These are phyloP conservation scores for Arthrobotrys musiformis DNA, from an alignment of 2,329 filamentous ascomycete genomes.

Conservation along the genomic window DNA sequence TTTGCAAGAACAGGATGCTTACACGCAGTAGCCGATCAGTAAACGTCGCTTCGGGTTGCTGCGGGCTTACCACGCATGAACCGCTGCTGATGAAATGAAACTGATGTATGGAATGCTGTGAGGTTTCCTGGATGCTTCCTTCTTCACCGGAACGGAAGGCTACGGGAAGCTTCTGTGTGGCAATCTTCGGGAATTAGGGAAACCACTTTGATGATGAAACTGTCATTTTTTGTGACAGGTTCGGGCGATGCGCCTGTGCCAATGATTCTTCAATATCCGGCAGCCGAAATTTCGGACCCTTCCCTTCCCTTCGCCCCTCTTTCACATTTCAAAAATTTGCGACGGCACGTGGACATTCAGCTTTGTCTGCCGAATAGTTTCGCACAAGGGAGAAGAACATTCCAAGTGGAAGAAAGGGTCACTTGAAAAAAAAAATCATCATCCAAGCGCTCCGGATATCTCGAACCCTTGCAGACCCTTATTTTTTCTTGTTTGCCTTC, in stretches of 20 bases:
- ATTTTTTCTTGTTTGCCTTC: conserved; percentile 21
- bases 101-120: neutral
- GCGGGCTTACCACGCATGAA: conserved; percentile 43
- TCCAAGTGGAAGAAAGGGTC: conserved; percentile 30
- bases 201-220: neutral
- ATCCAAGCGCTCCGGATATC: conserved; percentile 19
- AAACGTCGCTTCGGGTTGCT: conserved; percentile 27
- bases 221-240: neutral
- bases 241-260: neutral
- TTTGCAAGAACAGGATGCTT: neutral
- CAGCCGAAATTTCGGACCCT: neutral
- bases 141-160: neutral
- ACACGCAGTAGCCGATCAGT: conserved; percentile 29
- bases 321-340: conserved; percentile 1
- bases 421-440: too few species aligned
- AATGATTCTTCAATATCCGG: neutral
- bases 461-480: conserved; percentile 8
- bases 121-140: neutral
- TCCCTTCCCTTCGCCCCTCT: neutral
- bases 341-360: conserved; percentile 28
- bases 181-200: neutral
- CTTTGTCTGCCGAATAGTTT: conserved; percentile 17
- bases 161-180: neutral
- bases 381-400: conserved; percentile 19
- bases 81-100: conserved; percentile 32